Base-by-base conservation (phyloP, 78 protist species). In the Dictyostelium capitatum region DNA sequence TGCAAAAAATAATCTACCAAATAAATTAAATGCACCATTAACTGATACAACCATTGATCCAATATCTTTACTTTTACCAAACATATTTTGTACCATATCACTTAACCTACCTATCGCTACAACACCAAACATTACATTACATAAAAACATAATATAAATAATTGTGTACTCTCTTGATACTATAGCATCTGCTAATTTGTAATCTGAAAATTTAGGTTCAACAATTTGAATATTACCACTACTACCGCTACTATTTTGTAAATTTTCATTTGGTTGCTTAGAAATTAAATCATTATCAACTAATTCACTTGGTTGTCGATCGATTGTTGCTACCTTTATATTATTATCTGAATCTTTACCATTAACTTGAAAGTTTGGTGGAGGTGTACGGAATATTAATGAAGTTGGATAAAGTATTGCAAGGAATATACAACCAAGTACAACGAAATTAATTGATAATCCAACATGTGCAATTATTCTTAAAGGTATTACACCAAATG, bases 21-120 rank as follows among this genome's bases (percentile, higher is more conserved):
- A 91, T 48, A 95, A 19, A 56, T 95, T 95, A 53, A 95, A 95
- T 7, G 56, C 95, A 17, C 96, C 83, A 32, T 79, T 80, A 7
- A 89, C 90, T 2, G 95, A 41, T 6, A 95, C 83, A 1, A 89
- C 87, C 77, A 56, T 48, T 5, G 96, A 15, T 0, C 97, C 90
- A 3, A 75, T 32, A 3, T 37, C 91, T 6, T 72, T 85, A 11
- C 41, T 25, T 17, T 95, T 30, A 17, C 93, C 95, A 78, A 79
- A 95, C 20, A 79, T 59, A 32, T 95, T 91, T 77, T 95, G 94
- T 19, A 62, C 10, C 25, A 95, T 84, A 57, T 85, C 83, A 23
- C 95, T 57, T 9, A 95, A 53, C 50, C 92, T 47, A 10, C 95
- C 77, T 3, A 95, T 64, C 1, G 73, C 91, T 25, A 75, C 67